Evolutionary conservation across 305 asterid genomes (phyloP), one percentile per base, ranked within the genome.

Genomic region (Rubia peregrina): DNA sequence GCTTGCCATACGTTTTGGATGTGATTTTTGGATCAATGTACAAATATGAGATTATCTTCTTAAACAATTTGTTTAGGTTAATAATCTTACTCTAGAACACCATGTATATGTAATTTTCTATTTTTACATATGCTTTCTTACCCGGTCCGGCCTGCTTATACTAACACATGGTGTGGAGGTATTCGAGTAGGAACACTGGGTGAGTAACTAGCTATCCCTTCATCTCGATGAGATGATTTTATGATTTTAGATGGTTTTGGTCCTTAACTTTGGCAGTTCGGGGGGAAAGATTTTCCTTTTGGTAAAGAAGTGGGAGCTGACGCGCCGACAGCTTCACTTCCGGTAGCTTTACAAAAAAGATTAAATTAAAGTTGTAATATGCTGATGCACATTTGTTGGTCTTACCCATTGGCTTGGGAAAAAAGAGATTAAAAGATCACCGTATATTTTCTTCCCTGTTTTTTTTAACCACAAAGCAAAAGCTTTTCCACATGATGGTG

Each of bases 241-340:
- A n/a, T n/a, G n/a, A n/a, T n/a, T n/a, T n/a, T n/a, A n/a, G n/a
- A n/a, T 73, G n/a, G n/a, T n/a, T n/a, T n/a, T 43, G 33, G 48
- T n/a, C 56, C 51, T 71, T 33, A 30, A 10, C 16, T 49, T 49
- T 49, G 63, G 61, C 69, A 62, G 41, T 30, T 61, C 46, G 33
- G 48, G 51, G n/a, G 30, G 68, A 73, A 65, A 66, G 67, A 56
- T 65, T 62, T 73, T 68, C 60, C 71, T 65, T 73, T 65, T 53
- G 36, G 46, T 16, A 22, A 42, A 73, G 61, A n/a, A n/a, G 41
- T n/a, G 22, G 51, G 24, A 71, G 40, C 46, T 49, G 56, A 49
- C 56, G 56, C 56, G 7, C 56, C 16, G 21, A 48, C 72, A 40
- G 68, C 67, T 67, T 65, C 61, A n/a, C 63, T 71, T 42, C 55